Evolutionary conservation across 2,329 filamentous ascomycete genomes (phyloP).

Genomic region (Tolypocladium nubicola): DNA sequence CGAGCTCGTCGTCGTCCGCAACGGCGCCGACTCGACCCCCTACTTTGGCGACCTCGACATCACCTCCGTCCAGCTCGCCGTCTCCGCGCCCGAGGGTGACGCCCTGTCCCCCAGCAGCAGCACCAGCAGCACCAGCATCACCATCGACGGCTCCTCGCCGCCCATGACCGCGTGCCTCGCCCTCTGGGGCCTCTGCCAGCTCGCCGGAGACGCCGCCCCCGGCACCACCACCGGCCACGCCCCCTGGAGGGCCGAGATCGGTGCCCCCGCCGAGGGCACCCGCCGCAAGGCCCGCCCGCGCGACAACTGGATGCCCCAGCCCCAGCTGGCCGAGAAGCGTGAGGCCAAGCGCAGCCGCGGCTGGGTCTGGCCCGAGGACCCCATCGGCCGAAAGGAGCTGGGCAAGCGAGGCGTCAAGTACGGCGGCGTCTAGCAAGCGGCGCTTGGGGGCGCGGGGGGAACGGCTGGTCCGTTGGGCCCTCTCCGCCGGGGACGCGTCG

Average conservation of each 20-base stretch:
- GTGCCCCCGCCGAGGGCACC: conserved; percentile 62
- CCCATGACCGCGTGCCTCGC: conserved; percentile 62
- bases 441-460: background rate
- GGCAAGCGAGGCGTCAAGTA: conserved; percentile 56
- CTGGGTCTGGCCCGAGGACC: conserved; percentile 68
- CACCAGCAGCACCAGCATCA: conserved; percentile 14
- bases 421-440: conserved; percentile 15
- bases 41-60: conserved; percentile 88
- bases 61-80: conserved; percentile 46
- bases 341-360: conserved; percentile 64
- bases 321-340: conserved; percentile 63
- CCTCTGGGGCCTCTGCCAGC: conserved; percentile 67
- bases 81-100: conserved; percentile 17
- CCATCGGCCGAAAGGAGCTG: conserved; percentile 60
- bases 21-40: conserved; percentile 59
- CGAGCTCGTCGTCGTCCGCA: conserved; percentile 82
- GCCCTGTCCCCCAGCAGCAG: conserved; percentile 12
- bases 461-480: background rate
- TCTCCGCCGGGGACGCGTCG: background rate
- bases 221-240: conserved; percentile 38
- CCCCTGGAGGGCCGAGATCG: conserved; percentile 60
- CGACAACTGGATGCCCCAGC: conserved; percentile 67
- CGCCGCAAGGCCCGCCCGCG: conserved; percentile 58
- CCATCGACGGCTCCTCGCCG: conserved; percentile 19
- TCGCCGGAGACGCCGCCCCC: conserved; percentile 48